phyloP scores from a whole-genome alignment of 805 yeast species.

The Diddensiella transvaalensis region DNA sequence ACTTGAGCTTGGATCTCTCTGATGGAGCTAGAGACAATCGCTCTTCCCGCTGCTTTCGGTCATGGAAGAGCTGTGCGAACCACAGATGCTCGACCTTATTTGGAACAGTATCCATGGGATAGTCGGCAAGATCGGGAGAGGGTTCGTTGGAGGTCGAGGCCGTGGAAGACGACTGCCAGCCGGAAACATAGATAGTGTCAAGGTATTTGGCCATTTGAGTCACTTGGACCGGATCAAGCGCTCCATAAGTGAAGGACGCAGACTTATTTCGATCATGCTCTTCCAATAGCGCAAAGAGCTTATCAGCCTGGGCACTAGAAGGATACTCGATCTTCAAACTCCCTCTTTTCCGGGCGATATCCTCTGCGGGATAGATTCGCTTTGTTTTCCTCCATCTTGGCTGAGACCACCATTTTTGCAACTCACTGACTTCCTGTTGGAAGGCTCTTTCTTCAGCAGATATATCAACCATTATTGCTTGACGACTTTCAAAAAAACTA shows the following conservation, averaged over 20 bases:
- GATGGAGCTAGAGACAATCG: slow-evolving; percentile 56
- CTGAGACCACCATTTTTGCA: slow-evolving; percentile 87
- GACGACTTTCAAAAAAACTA: background rate
- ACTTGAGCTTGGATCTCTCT: slow-evolving; percentile 66
- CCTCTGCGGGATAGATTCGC: slow-evolving; percentile 84
- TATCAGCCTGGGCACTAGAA: slow-evolving; percentile 75
- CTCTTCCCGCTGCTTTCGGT: slow-evolving; percentile 90
- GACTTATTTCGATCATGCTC: slow-evolving; percentile 72
- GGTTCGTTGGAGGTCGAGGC: slow-evolving; percentile 98
- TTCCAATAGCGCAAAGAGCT: slow-evolving; percentile 63
- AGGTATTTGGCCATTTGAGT: slow-evolving; percentile 95
- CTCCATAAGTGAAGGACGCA: slow-evolving; percentile 88
- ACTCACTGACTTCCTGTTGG: slow-evolving; percentile 66
- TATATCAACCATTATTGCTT: slow-evolving; percentile 6
- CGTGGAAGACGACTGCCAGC: slow-evolving; percentile 98
- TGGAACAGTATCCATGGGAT: slow-evolving; percentile 98
- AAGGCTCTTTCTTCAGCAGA: slow-evolving; percentile 56
- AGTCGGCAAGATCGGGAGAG: slow-evolving; percentile 96
- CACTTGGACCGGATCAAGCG: slow-evolving; percentile 92
- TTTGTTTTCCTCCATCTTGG: slow-evolving; percentile 89
- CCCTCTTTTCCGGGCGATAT: slow-evolving; percentile 86
- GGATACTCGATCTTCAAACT: slow-evolving; percentile 70
- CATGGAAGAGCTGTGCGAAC: slow-evolving; percentile 96
- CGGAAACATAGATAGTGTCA: slow-evolving; percentile 90
- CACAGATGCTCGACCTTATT: slow-evolving; percentile 96